Evolutionary conservation across 2,329 filamentous ascomycete species (phyloP).

Genomic region (Aureobasidium melanogenum): DNA sequence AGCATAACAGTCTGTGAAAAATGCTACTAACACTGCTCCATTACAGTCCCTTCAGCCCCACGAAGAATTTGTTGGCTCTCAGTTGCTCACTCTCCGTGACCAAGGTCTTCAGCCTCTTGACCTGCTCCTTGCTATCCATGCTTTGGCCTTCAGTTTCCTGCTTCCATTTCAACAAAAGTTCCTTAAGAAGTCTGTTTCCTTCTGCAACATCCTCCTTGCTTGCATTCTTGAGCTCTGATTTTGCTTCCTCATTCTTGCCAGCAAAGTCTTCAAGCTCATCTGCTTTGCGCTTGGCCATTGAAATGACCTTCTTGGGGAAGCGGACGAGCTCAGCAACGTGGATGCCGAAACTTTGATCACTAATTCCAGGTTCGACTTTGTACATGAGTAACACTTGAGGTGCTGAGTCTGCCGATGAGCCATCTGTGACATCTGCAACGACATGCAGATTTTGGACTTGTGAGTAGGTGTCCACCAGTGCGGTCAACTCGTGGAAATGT

Average conservation of each 20-base stretch:
- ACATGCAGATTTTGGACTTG: slow-evolving; percentile 93
- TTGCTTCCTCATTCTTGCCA: slow-evolving; percentile 55
- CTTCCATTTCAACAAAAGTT: slow-evolving; percentile 79
- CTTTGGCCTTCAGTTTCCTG: slow-evolving; percentile 55
- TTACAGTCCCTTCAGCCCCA: slow-evolving; percentile 42
- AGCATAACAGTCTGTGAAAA: not conserved
- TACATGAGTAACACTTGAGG: slow-evolving; percentile 85
- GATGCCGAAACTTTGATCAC: slow-evolving; percentile 96
- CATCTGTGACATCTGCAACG: slow-evolving; percentile 74
- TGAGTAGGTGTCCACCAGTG: slow-evolving; percentile 74
- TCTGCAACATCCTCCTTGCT: slow-evolving; percentile 82
- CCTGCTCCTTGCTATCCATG: slow-evolving; percentile 46
- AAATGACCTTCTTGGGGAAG: slow-evolving; percentile 93
- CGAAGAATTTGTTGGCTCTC: slow-evolving; percentile 58
- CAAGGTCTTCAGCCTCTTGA: slow-evolving; percentile 65
- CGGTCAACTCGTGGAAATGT: slow-evolving; percentile 96
- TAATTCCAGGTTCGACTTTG: slow-evolving; percentile 91
- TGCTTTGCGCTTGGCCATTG: slow-evolving; percentile 98
- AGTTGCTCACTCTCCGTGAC: slow-evolving; percentile 63
- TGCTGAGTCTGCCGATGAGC: slow-evolving; percentile 35
- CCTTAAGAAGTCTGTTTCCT: slow-evolving; percentile 77
- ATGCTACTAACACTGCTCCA: not conserved
- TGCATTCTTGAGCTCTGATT: slow-evolving; percentile 45
- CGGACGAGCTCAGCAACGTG: slow-evolving; percentile 95
- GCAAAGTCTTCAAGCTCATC: slow-evolving; percentile 97